Evolutionary conservation across 495 filamentous ascomycete genomes (phyloP).

Genomic region (Coniosporium apollinis): DNA sequence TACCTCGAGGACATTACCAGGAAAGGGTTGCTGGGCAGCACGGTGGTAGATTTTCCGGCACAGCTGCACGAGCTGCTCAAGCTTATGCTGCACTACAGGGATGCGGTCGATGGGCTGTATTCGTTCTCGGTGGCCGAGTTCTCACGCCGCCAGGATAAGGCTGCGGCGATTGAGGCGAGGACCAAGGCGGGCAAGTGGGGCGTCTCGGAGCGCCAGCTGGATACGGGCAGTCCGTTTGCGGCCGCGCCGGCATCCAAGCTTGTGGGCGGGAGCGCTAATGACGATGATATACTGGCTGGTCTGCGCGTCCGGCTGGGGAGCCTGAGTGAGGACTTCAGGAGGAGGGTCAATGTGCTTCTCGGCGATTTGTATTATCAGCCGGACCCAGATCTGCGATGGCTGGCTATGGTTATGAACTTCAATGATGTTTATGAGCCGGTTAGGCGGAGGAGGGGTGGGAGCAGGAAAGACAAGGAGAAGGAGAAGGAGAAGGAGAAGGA

Average conservation of each 20-base stretch:
- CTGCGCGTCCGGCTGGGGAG: constrained; percentile 52
- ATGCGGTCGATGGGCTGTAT: constrained; percentile 87
- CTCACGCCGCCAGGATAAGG: constrained; percentile 71
- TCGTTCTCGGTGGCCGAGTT: constrained; percentile 87
- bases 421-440: constrained; percentile 85
- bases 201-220: constrained; percentile 30
- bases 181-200: constrained; percentile 49
- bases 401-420: constrained; percentile 96
- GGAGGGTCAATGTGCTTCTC: constrained; percentile 59
- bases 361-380: constrained; percentile 86
- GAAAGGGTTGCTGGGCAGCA: constrained; percentile 74
- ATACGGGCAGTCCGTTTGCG: not conserved
- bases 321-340: constrained; percentile 57
- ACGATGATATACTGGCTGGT: constrained; percentile 56
- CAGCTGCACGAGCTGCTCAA: constrained; percentile 88
- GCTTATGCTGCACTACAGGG: constrained; percentile 84
- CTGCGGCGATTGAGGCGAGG: constrained; percentile 51
- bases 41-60: constrained; percentile 65
- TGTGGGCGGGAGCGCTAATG: constrained; percentile 18
- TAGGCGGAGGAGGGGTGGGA: constrained; percentile 32
- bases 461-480: constrained; percentile 5
- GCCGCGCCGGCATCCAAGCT: constrained; percentile 9
- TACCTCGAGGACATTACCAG: constrained; percentile 91
- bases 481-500: constrained; percentile 10
- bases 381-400: constrained; percentile 87